These are phyloP conservation scores for Colletotrichum sp. DNA, from an alignment of 2,329 filamentous ascomycete genomes.

Conservation along the genomic window DNA sequence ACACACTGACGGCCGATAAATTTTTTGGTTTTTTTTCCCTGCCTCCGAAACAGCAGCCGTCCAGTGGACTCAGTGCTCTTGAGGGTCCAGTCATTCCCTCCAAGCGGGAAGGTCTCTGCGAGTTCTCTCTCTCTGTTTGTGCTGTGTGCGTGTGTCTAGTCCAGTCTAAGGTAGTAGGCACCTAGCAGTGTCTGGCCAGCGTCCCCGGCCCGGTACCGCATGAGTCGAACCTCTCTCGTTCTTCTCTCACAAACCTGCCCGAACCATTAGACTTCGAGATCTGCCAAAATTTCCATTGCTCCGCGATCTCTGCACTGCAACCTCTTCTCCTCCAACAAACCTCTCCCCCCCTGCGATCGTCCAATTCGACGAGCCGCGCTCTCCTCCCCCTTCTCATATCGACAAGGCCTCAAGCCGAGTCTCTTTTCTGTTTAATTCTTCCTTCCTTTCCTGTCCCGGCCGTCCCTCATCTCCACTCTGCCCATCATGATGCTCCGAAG, in stretches of 20 bases:
- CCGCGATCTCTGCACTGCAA: conserved; percentile 6
- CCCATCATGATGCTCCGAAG: conserved; percentile 50
- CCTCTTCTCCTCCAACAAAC: not conserved
- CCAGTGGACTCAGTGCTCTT: not conserved
- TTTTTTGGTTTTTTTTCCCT: conserved; percentile 15
- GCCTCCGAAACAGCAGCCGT: conserved; percentile 11
- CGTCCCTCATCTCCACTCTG: conserved; percentile 16
- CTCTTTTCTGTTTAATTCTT: not conserved
- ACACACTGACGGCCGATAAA: conserved; percentile 17
- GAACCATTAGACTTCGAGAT: not conserved
- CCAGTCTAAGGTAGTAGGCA: not conserved
- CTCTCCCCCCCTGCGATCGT: conserved; percentile 7
- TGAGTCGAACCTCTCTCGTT: not conserved
- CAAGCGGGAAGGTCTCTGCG: not conserved
- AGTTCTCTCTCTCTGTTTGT: not conserved
- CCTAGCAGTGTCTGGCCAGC: not conserved
- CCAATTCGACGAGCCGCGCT: conserved; percentile 19
- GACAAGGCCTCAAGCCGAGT: conserved; percentile 13
- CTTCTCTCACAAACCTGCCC: not conserved
- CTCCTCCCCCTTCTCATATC: not conserved
- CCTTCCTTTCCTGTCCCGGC: not conserved
- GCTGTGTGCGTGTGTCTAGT: not conserved
- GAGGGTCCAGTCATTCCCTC: not conserved
- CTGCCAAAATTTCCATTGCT: conserved; percentile 7
- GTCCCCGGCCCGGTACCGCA: not conserved